Conservation (phyloP, 192 early-diverging fungal genomes). For the Oehlia diaphana region DNA sequence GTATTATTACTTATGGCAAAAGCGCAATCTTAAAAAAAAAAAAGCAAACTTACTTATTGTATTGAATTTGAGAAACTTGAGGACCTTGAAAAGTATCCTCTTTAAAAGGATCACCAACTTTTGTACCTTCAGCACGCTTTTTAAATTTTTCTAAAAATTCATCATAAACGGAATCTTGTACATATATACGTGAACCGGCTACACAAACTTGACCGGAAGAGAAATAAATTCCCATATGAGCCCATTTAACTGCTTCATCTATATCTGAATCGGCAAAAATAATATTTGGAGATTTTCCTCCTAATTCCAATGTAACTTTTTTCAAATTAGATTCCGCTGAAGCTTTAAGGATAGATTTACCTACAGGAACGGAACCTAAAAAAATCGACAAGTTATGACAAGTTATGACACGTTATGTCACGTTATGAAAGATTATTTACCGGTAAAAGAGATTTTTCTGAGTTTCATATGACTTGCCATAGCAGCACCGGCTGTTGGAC, state of each 20-base stretch:
- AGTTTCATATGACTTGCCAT: slow-evolving; percentile 71
- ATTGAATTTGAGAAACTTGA: slow-evolving; percentile 66
- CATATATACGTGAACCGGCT: slow-evolving; percentile 76
- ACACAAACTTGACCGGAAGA: slow-evolving; percentile 88
- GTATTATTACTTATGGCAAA: too few relatives aligned
- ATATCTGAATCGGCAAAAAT: slow-evolving; percentile 78
- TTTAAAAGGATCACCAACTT: slow-evolving; percentile 71
- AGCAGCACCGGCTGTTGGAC: slow-evolving; percentile 63
- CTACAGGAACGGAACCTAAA: slow-evolving; percentile 62
- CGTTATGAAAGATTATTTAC: slow-evolving; percentile 17
- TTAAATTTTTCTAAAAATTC: slow-evolving; percentile 69
- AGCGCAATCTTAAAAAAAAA: too few relatives aligned
- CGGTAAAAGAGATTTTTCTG: slow-evolving; percentile 76
- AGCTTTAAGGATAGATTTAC: slow-evolving; percentile 57
- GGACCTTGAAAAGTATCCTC: slow-evolving; percentile 67
- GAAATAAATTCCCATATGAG: slow-evolving; percentile 67
- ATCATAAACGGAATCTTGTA: slow-evolving; percentile 67
- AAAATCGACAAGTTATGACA: neutral
- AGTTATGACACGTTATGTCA: too few relatives aligned
- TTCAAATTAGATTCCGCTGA: slow-evolving; percentile 68
- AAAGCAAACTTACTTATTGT: slow-evolving; percentile 38
- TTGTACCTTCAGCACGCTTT: slow-evolving; percentile 44
- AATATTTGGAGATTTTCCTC: slow-evolving; percentile 85
- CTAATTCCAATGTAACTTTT: slow-evolving; percentile 82
- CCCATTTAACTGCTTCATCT: slow-evolving; percentile 68